Conservation (phyloP, 257 asterid species). For the Penstemon eatonii region DNA sequence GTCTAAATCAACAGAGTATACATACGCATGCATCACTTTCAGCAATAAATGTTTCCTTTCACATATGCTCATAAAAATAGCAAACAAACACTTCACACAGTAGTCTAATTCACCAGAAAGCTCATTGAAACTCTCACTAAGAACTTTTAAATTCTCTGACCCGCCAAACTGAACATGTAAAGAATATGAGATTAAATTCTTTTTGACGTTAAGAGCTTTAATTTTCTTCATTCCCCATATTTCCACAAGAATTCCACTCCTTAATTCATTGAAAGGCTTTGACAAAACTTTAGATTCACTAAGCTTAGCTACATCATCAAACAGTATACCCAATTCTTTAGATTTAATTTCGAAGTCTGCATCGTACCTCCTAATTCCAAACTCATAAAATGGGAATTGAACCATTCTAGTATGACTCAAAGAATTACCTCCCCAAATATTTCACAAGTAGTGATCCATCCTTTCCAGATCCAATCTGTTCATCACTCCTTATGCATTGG, state of each 20-base stretch:
- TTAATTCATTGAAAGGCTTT: conserved; percentile 66
- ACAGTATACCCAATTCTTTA: conserved; percentile 51
- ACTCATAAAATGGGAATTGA: conserved; percentile 70
- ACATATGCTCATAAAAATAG: too few relatives aligned
- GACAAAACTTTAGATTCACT: conserved; percentile 61
- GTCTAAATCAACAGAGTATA: too few relatives aligned
- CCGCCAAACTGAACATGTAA: conserved; percentile 57
- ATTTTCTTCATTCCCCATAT: conserved; percentile 77
- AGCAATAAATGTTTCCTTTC: too few relatives aligned
- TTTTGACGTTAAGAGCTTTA: conserved; percentile 86
- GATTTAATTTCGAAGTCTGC: conserved; percentile 29
- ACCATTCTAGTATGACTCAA: conserved; percentile 58
- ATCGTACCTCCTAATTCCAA: conserved; percentile 69
- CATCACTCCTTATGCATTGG: too few relatives aligned
- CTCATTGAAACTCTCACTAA: conserved; percentile 67
- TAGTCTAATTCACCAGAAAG: too few relatives aligned
- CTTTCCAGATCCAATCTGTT: too few relatives aligned
- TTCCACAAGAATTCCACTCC: conserved; percentile 61
- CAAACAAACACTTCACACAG: too few relatives aligned
- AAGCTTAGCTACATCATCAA: conserved; percentile 49
- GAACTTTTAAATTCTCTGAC: conserved; percentile 57
- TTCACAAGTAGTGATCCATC: too few relatives aligned
- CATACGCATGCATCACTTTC: too few relatives aligned
- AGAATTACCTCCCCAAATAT: too few relatives aligned
- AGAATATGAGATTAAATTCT: conserved; percentile 57